Conservation (phyloP, 805 yeast species). For the Candida patagonica region DNA sequence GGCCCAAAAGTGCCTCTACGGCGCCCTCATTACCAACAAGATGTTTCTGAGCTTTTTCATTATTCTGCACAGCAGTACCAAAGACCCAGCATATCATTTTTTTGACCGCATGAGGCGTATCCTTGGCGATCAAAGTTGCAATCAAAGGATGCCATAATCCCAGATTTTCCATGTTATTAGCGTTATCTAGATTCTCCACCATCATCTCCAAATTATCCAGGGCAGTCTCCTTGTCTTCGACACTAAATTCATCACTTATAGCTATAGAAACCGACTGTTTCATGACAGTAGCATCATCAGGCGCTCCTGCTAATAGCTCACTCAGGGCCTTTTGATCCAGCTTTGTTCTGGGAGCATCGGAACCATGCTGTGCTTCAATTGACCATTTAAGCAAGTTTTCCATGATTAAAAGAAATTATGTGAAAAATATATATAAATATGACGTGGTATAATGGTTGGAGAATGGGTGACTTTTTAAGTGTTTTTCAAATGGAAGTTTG, state of each 20-base stretch:
- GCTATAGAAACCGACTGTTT: slow-evolving; percentile 59
- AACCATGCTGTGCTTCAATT: slow-evolving; percentile 61
- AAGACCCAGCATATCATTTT: slow-evolving; percentile 60
- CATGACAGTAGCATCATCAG: slow-evolving; percentile 89
- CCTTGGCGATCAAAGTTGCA: slow-evolving; percentile 38
- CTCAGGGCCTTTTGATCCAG: slow-evolving; percentile 75
- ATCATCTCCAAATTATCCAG: slow-evolving; percentile 90
- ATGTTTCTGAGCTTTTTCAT: slow-evolving; percentile 69
- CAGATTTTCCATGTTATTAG: slow-evolving; percentile 79
- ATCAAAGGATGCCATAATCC: slow-evolving; percentile 71
- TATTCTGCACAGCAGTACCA: slow-evolving; percentile 91
- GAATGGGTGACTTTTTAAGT: too few relatives aligned
- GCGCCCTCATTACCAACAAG: slow-evolving; percentile 31
- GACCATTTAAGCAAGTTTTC: slow-evolving; percentile 93
- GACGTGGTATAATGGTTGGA: too few relatives aligned
- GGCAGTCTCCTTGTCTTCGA: slow-evolving; percentile 62
- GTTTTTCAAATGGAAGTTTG: too few relatives aligned
- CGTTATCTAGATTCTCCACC: slow-evolving; percentile 88
- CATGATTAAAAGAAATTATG: slow-evolving; percentile 49
- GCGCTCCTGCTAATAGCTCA: slow-evolving; percentile 67
- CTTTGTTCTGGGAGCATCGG: slow-evolving; percentile 33
- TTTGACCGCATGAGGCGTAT: slow-evolving; percentile 35
- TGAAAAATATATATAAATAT: too few relatives aligned
- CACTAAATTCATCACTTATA: slow-evolving; percentile 44
- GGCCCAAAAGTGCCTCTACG: slow-evolving; percentile 23